Base-by-base conservation (phyloP, 495 filamentous ascomycete species). In the Penicillium cinerascens region DNA sequence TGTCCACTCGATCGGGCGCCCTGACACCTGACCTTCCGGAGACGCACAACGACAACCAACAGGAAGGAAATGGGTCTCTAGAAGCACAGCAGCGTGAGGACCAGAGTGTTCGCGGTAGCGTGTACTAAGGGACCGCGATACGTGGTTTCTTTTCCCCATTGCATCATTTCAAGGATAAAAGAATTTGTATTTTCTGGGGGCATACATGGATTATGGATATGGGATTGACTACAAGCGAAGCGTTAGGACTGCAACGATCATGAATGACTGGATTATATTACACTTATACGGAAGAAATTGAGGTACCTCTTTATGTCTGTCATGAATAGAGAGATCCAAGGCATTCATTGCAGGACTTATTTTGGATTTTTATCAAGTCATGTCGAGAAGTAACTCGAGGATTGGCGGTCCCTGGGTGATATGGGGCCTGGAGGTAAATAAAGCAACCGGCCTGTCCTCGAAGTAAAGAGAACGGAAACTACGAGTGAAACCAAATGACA, bases 81-180 rank as follows among this genome's bases (percentile, higher is more conserved):
- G 70, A 73, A 35, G 61, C 51, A 3, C 59, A 65, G 29, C 59
- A 61, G 44, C 47, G 44, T 22, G 49, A 66, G 51, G 70, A 74
- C 23, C 71, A 74, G 46, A 74, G 71, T 51, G 61, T 74, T 20
- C 53, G 47, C 40, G 69, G 70, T 36, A 74, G 71, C 49, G 67
- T 74, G 17, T 74, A 74, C 43, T 74, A 43, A 62, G 21, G 16
- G 20, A n/a, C 3, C 9, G 1, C 4, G 4, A 33, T 13, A 2
- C 9, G 13, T 33, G 27, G 27, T 29, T 8, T 29, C 3, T 9
- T 29, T 15, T n/a, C n/a, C 10, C 11, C 13, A 13, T 13, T 33
- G 29, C 29, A 11, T 13, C 29, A 33, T 33, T 3, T 33, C 29
- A 13, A 29, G 10, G 29, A 33, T 33, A 33, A 15, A 33, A 27